Percentiles rank a stretch among this genome's conserved stretches.
Conservation (phyloP, 1,284 basidiomycete species). For the Boletus semigastroideus region DNA sequence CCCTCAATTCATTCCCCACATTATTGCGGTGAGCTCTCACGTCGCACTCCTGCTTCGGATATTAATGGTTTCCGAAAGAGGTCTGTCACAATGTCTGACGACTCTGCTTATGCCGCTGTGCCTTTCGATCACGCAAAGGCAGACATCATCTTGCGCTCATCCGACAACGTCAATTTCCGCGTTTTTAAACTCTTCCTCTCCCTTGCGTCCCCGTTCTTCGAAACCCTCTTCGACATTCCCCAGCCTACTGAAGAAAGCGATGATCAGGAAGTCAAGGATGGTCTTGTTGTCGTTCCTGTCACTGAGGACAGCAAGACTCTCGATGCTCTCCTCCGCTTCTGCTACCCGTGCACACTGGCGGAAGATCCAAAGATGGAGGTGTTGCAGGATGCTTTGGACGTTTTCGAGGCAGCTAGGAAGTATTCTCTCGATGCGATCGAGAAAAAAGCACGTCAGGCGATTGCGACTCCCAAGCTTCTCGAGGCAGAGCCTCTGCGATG, state of each 20-base stretch:
- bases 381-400: background rate
- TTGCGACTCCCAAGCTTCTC: too few species aligned
- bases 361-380: background rate
- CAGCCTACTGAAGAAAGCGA: conserved; percentile 23
- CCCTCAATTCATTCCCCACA: background rate
- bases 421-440: background rate
- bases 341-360: background rate
- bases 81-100: background rate
- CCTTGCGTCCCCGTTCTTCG: conserved; percentile 39
- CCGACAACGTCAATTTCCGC: conserved; percentile 36
- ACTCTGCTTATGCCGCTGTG: conserved; percentile 15
- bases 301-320: conserved; percentile 1
- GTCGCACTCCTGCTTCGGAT: background rate
- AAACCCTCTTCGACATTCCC: conserved; percentile 44
- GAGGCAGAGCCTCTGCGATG: background rate
- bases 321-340: conserved; percentile 3
- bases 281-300: background rate
- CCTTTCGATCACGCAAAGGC: conserved; percentile 25
- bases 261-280: conserved; percentile 15
- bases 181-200: conserved; percentile 34
- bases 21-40: background rate
- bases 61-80: background rate
- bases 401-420: background rate
- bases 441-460: background rate
- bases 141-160: conserved; percentile 39